These are phyloP conservation scores for Penicillium crustosum DNA, from an alignment of 2,329 filamentous ascomycete species.

Conservation along the genomic window DNA sequence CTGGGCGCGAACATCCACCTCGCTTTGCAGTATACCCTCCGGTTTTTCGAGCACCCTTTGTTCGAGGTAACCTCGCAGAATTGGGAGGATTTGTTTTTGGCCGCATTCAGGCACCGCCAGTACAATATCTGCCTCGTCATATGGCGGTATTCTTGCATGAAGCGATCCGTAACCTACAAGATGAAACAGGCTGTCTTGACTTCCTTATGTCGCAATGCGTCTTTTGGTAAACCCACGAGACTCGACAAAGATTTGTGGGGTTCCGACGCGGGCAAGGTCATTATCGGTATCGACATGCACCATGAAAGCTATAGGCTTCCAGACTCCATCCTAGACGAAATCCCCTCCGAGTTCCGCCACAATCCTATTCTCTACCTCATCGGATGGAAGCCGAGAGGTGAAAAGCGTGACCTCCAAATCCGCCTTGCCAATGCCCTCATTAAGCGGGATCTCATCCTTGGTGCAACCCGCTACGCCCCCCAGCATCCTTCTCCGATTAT, in stretches of 20 bases:
- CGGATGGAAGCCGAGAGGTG: constrained; percentile 18
- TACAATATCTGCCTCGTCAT: constrained; percentile 49
- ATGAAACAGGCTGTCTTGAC: constrained; percentile 37
- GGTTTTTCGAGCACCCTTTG: constrained; percentile 19
- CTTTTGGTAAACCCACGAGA: constrained; percentile 10
- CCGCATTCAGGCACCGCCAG: constrained; percentile 39
- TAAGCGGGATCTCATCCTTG: constrained; percentile 31
- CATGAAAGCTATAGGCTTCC: constrained; percentile 11
- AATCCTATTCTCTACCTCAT: constrained; percentile 29
- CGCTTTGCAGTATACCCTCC: constrained; percentile 27
- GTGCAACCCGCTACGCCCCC: constrained; percentile 22
- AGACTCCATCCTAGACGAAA: constrained; percentile 14
- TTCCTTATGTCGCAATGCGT: constrained; percentile 32
- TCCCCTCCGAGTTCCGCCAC: constrained; percentile 30
- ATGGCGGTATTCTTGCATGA: constrained; percentile 50
- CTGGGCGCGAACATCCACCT: constrained; percentile 27
- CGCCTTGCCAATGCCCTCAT: constrained; percentile 29
- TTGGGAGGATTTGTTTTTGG: constrained; percentile 43
- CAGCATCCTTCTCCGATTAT: constrained; percentile 30
- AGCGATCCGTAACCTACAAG: constrained; percentile 30
- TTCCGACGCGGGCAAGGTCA: constrained; percentile 34
- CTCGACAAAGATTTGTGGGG: constrained; percentile 21
- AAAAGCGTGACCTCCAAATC: constrained; percentile 30
- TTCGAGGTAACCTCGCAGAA: constrained; percentile 25
- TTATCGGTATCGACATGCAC: constrained; percentile 32